Conservation (phyloP, 495 filamentous ascomycete genomes). For the Neurospora pannonica region DNA sequence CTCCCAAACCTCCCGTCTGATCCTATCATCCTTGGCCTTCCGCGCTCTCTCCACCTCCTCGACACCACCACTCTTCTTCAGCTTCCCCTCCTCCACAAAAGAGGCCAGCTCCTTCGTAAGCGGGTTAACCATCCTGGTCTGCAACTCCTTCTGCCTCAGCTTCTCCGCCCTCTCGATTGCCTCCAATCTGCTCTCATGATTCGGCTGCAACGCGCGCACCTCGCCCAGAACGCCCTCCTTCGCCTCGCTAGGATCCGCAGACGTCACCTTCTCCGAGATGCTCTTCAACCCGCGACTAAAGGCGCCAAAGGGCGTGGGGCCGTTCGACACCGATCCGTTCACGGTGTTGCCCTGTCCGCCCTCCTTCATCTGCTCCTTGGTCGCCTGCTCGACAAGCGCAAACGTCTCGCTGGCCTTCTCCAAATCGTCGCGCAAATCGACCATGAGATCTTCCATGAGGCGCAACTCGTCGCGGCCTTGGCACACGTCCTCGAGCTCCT, state of each 20-base stretch:
- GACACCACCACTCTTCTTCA: conserved; percentile 92
- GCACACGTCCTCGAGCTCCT: conserved; percentile 87
- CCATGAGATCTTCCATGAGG: conserved; percentile 85
- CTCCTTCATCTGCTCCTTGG: conserved; percentile 85
- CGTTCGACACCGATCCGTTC: conserved; percentile 19
- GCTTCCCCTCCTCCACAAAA: conserved; percentile 83
- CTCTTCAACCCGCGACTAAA: conserved; percentile 50
- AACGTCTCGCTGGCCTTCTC: conserved; percentile 92
- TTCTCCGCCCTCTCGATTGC: conserved; percentile 94
- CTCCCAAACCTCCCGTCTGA: conserved; percentile 78
- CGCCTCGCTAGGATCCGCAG: conserved; percentile 62
- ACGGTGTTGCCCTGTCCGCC: conserved; percentile 34
- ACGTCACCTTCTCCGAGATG: conserved; percentile 41
- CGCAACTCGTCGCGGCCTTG: conserved; percentile 89
- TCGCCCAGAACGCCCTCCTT: conserved; percentile 90
- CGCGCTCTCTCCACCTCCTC: conserved; percentile 87
- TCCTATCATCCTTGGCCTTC: conserved; percentile 77
- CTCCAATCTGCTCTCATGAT: conserved; percentile 85
- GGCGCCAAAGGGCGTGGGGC: conserved; percentile 39
- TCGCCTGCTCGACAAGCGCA: conserved; percentile 88
- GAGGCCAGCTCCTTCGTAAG: conserved; percentile 80
- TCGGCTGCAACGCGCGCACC: conserved; percentile 87
- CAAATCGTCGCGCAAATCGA: conserved; percentile 87
- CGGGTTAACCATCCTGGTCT: conserved; percentile 62
- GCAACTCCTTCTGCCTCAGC: conserved; percentile 76